A percentile compares a stretch with the other conserved stretches of the same genome.
Evolutionary conservation across 768 basidiomycete species (phyloP).

Genomic region (Trametes punicea): DNA sequence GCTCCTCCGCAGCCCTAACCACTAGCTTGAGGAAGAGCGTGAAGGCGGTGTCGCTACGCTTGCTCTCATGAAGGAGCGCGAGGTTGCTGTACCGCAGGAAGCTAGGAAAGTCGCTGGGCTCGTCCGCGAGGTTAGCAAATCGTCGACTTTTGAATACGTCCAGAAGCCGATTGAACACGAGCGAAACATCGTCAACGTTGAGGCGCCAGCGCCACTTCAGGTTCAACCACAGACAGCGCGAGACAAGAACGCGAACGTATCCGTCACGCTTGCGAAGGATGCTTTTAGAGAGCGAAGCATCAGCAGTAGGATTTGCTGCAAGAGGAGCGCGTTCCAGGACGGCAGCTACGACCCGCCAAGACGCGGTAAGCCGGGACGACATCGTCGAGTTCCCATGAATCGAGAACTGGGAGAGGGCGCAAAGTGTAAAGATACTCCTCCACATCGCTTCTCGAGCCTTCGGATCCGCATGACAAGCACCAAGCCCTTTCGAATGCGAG

Average conservation of each 20-base stretch:
- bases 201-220: constrained; percentile 77
- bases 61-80: constrained; percentile 46
- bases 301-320: constrained; percentile 41
- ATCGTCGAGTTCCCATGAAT: constrained; percentile 44
- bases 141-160: constrained; percentile 75
- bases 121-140: constrained; percentile 65
- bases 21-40: constrained; percentile 80
- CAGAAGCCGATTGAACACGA: constrained; percentile 60
- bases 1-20: constrained; percentile 51
- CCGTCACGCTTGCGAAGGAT: constrained; percentile 56
- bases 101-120: constrained; percentile 62
- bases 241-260: constrained; percentile 66
- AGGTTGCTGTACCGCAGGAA: constrained; percentile 63
- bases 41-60: constrained; percentile 66
- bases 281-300: constrained; percentile 35
- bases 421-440: constrained; percentile 64
- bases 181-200: constrained; percentile 48
- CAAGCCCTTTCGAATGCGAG: constrained; percentile 11
- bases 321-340: constrained; percentile 62
- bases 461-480: constrained; percentile 32
- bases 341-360: constrained; percentile 62
- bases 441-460: constrained; percentile 68
- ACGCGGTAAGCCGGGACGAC: constrained; percentile 42
- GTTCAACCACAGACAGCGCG: constrained; percentile 71
- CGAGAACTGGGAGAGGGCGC: constrained; percentile 78